These are phyloP conservation scores for Pisolithus albus DNA, from an alignment of 768 basidiomycete species.

Conservation along the genomic window DNA sequence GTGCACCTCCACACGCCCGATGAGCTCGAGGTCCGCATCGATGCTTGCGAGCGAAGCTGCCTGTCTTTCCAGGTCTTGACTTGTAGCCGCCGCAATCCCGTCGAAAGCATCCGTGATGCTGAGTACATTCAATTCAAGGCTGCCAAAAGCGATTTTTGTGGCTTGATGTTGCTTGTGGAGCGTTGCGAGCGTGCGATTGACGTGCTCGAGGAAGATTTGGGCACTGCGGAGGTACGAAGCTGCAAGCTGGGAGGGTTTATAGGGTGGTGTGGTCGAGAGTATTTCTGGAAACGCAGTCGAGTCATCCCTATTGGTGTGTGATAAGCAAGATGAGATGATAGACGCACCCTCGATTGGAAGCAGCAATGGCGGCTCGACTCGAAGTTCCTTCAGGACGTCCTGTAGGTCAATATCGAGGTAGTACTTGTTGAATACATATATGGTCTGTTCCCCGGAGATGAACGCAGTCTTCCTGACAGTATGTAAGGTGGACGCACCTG, in stretches of 20 bases:
- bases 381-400: slow-evolving; percentile 59
- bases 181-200: slow-evolving; percentile 44
- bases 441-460: slow-evolving; percentile 38
- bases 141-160: slow-evolving; percentile 63
- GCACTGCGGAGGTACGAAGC: slow-evolving; percentile 60
- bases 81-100: slow-evolving; percentile 45
- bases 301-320: background rate
- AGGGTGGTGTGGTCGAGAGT: slow-evolving; percentile 64
- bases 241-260: slow-evolving; percentile 59
- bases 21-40: slow-evolving; percentile 66
- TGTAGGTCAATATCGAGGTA: slow-evolving; percentile 67
- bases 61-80: slow-evolving; percentile 63
- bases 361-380: slow-evolving; percentile 53
- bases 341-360: slow-evolving; percentile 64
- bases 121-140: slow-evolving; percentile 67
- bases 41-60: slow-evolving; percentile 53
- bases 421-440: slow-evolving; percentile 80
- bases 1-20: slow-evolving; percentile 61
- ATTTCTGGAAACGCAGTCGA: slow-evolving; percentile 35
- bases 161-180: slow-evolving; percentile 65
- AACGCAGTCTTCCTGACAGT: background rate
- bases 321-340: background rate
- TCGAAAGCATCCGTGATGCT: slow-evolving; percentile 67
- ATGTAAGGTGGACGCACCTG: slow-evolving; percentile 43
- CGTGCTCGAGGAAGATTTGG: slow-evolving; percentile 56